Conservation (phyloP, 768 basidiomycete species). For the Kwoniella sp. region DNA sequence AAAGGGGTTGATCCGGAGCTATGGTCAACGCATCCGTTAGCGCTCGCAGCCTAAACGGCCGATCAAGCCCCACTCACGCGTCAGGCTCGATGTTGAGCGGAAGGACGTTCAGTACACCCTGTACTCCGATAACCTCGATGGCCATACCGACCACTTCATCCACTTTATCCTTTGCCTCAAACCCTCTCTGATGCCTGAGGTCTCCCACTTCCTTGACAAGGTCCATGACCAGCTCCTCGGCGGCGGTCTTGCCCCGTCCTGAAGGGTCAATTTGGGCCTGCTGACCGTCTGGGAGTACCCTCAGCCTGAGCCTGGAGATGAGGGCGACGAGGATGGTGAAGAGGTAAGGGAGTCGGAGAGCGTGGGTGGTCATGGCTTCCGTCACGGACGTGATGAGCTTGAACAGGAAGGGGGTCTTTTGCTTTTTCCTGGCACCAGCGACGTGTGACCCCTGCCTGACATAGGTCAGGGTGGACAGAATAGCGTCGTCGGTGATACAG, state of each 20-base stretch:
- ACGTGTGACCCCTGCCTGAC: conserved; percentile 52
- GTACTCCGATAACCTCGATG: conserved; percentile 80
- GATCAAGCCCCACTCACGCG: conserved; percentile 56
- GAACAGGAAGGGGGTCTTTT: conserved; percentile 58
- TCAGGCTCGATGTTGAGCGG: conserved; percentile 82
- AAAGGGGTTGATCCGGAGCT: conserved; percentile 54
- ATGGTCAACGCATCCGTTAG: neutral
- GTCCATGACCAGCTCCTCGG: conserved; percentile 66
- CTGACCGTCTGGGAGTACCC: conserved; percentile 44
- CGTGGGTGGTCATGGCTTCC: conserved; percentile 67
- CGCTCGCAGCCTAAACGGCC: neutral
- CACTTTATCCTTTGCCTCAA: conserved; percentile 84
- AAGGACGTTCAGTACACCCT: conserved; percentile 65
- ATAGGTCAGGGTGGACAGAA: conserved; percentile 51
- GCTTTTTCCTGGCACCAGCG: conserved; percentile 53
- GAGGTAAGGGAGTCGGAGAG: conserved; percentile 72
- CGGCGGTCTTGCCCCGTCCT: conserved; percentile 56
- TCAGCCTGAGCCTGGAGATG: conserved; percentile 60
- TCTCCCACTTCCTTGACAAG: conserved; percentile 69
- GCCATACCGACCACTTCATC: conserved; percentile 74
- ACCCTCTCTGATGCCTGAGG: conserved; percentile 69
- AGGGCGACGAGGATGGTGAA: conserved; percentile 69
- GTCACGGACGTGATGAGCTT: conserved; percentile 62
- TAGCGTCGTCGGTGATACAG: conserved; percentile 66
- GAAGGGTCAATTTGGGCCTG: conserved; percentile 47